phyloP scores from a whole-genome alignment of 2,329 filamentous ascomycete genomes.

The Xylaria sp. region DNA sequence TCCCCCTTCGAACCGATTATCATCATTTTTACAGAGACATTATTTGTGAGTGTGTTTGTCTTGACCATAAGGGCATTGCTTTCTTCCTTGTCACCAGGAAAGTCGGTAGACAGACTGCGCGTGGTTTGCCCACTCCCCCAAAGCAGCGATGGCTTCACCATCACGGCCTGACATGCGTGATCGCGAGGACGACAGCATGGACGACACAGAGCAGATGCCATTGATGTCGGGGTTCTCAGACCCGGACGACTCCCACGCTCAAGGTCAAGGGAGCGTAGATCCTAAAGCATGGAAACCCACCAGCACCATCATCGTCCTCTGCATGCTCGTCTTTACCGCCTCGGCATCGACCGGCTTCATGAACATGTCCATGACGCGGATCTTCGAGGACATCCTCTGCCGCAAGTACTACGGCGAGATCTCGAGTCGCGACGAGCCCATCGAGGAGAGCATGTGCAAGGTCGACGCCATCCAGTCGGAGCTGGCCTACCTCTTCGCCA shows the following conservation, averaged over 20 bases:
- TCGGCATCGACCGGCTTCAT: constrained; percentile 29
- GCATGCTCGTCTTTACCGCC: constrained; percentile 30
- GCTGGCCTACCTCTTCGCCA: constrained; percentile 34
- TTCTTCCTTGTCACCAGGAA: too few species aligned
- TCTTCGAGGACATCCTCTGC: constrained; percentile 38
- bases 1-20: too few species aligned
- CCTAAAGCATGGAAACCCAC: constrained; percentile 10
- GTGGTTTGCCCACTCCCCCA: too few species aligned
- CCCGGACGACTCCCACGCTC: too few species aligned
- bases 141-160: constrained; percentile 5
- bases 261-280: background rate
- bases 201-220: constrained; percentile 14
- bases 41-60: too few species aligned
- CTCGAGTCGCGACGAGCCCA: constrained; percentile 22
- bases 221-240: background rate
- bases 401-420: constrained; percentile 33
- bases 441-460: constrained; percentile 37
- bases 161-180: background rate
- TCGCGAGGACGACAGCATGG: constrained; percentile 3
- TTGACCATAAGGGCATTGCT: too few species aligned
- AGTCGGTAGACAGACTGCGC: too few species aligned
- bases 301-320: constrained; percentile 28
- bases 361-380: constrained; percentile 32
- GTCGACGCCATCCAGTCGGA: constrained; percentile 33
- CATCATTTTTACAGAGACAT: too few species aligned